Conservation (phyloP, 2,329 filamentous ascomycete genomes). For the Keithomyces neogunnii region DNA sequence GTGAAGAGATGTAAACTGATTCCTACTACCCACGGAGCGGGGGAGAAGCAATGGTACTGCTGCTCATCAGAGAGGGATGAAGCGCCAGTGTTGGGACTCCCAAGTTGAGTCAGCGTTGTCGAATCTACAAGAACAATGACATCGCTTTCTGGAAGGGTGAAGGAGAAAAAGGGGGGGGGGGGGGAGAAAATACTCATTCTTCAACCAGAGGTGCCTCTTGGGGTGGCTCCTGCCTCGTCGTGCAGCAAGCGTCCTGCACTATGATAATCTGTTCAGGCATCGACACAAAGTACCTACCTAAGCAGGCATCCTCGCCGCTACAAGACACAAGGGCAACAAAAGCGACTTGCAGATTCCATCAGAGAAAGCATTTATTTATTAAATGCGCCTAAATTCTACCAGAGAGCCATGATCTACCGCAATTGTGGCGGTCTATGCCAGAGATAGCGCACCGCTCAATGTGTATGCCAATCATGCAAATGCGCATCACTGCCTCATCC, state of each 20-base stretch:
- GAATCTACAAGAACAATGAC: no score
- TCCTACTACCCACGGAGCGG: neutral
- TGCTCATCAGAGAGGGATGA: neutral
- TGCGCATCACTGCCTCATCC: slow-evolving; percentile 5
- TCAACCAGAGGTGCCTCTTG: neutral
- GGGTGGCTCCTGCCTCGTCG: neutral
- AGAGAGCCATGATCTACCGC: slow-evolving; percentile 1
- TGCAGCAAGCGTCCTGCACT: no score
- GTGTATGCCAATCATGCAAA: slow-evolving; percentile 3
- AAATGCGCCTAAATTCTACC: slow-evolving; percentile 3
- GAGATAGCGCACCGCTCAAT: neutral
- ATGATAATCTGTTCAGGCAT: no score
- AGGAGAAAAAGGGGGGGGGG: no score
- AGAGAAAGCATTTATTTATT: slow-evolving; percentile 8
- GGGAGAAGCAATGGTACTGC: neutral
- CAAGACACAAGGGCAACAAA: neutral
- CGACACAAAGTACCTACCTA: neutral
- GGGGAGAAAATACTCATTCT: neutral
- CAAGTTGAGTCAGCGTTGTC: no score
- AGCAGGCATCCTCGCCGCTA: neutral
- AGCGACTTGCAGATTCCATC: neutral
- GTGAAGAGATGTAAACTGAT: neutral
- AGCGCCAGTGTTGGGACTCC: neutral
- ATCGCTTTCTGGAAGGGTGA: no score
- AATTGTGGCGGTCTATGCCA: slow-evolving; percentile 3